Percentiles rank a stretch among this genome's conserved stretches.
phyloP scores from a whole-genome alignment of 2,329 filamentous ascomycete genomes.

The Hortaea sp. region DNA sequence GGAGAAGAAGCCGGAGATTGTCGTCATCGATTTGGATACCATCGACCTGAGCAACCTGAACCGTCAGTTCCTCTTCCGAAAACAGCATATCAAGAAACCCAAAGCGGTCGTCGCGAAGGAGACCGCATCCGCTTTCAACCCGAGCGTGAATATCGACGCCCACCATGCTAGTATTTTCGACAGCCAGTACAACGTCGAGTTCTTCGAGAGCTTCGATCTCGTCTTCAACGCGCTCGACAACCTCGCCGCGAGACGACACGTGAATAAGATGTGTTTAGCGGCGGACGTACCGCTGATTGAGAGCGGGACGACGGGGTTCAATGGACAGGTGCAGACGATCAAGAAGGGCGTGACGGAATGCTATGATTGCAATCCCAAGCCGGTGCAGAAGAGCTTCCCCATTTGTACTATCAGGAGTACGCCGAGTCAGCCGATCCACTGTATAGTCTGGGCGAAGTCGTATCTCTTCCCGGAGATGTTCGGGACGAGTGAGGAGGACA shows the following conservation, averaged over 20 bases:
- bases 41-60: constrained; percentile 98
- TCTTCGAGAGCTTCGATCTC: constrained; percentile 73
- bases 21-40: constrained; percentile 94
- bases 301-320: constrained; percentile 95
- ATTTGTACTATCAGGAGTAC: constrained; percentile 97
- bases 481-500: constrained; percentile 78
- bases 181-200: constrained; percentile 69
- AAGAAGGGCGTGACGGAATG: constrained; percentile 79
- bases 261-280: constrained; percentile 94
- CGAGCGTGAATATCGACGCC: constrained; percentile 72
- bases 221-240: constrained; percentile 98
- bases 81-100: constrained; percentile 95
- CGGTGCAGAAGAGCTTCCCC: constrained; percentile 82
- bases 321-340: constrained; percentile 95
- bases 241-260: constrained; percentile 82
- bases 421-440: constrained; percentile 92
- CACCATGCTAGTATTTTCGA: constrained; percentile 96
- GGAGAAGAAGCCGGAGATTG: constrained; percentile 51
- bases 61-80: constrained; percentile 90
- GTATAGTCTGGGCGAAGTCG: constrained; percentile 97
- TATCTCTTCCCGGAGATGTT: constrained; percentile 94
- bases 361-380: constrained; percentile 89
- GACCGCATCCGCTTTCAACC: constrained; percentile 82
- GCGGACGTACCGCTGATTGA: constrained; percentile 86
- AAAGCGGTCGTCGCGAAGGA: constrained; percentile 94